Evolutionary conservation across 192 early-diverging fungal genomes (phyloP).

Genomic region (Mortierella claussenii): DNA sequence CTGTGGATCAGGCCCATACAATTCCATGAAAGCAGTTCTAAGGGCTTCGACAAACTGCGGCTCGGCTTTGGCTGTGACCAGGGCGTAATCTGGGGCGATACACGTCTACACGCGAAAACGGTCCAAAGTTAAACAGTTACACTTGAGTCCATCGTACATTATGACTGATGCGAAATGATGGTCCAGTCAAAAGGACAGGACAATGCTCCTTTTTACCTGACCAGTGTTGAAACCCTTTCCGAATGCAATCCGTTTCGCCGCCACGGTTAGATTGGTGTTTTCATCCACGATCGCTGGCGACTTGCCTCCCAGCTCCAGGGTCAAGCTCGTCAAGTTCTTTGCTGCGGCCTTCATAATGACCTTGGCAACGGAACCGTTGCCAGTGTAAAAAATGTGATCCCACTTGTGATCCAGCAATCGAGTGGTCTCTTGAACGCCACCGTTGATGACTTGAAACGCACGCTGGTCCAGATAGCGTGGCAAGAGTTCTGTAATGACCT

Average conservation of each 20-base stretch:
- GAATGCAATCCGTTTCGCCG: conserved; percentile 80
- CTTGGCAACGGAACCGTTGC: conserved; percentile 78
- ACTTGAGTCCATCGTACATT: no score
- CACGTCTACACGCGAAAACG: conserved; percentile 85
- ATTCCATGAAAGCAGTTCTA: conserved; percentile 45
- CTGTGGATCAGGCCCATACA: conserved; percentile 62
- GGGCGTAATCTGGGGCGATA: conserved; percentile 87
- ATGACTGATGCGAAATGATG: no score
- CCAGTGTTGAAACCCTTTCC: conserved; percentile 85
- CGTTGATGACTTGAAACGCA: conserved; percentile 76
- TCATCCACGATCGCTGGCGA: conserved; percentile 69
- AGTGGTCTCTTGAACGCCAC: conserved; percentile 78
- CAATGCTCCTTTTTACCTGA: conserved; percentile 71
- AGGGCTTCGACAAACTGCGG: conserved; percentile 68
- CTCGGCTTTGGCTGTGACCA: conserved; percentile 70
- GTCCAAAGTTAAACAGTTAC: no score
- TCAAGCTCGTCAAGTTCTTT: conserved; percentile 80
- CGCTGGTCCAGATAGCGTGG: conserved; percentile 77
- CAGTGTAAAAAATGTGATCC: conserved; percentile 93
- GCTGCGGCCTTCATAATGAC: conserved; percentile 83
- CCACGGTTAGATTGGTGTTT: conserved; percentile 64
- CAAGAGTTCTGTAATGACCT: conserved; percentile 67
- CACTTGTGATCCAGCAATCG: conserved; percentile 72
- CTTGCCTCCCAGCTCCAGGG: conserved; percentile 94
- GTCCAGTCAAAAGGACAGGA: no score